Percentiles rank a stretch among this genome's conserved stretches.
phyloP scores from a whole-genome alignment of 805 yeast genomes.

The Wickerhamiella qilinensis region DNA sequence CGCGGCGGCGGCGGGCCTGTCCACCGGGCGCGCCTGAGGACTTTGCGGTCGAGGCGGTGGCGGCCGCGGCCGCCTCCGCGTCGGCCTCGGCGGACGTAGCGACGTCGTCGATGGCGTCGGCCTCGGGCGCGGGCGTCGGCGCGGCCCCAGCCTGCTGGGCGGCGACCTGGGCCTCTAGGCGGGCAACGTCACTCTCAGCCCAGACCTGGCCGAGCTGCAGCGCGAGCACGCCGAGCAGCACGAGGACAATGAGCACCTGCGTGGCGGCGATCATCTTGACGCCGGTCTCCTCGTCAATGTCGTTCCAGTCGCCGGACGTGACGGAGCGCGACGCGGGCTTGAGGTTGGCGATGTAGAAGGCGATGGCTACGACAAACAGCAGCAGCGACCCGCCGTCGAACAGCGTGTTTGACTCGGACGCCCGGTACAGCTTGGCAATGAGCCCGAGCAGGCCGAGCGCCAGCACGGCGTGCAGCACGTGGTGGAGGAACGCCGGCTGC shows the following conservation, averaged over 20 bases:
- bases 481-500: conserved; percentile 42
- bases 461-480: conserved; percentile 45
- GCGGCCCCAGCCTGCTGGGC: conserved; percentile 8
- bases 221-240: conserved; percentile 61
- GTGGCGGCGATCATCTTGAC: conserved; percentile 85
- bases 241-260: conserved; percentile 53
- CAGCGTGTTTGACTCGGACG: conserved; percentile 66
- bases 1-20: not conserved
- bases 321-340: conserved; percentile 64
- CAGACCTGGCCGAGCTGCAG: conserved; percentile 83
- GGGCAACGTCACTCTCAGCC: conserved; percentile 28
- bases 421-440: conserved; percentile 67
- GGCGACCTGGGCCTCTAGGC: conserved; percentile 7
- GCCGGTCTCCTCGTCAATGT: conserved; percentile 73
- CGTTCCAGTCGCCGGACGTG: conserved; percentile 75
- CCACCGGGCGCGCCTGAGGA: too few relatives aligned
- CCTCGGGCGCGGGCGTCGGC: conserved; percentile 4
- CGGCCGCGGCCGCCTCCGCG: conserved; percentile 1
- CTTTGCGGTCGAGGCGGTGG: too few relatives aligned
- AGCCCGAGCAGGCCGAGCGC: conserved; percentile 56
- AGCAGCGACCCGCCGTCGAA: conserved; percentile 82
- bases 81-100: conserved; percentile 3
- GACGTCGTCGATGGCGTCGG: conserved; percentile 6
- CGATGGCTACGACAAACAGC: conserved; percentile 52
- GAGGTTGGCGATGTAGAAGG: conserved; percentile 75